Evolutionary conservation across 176 grass and related monocot genomes (phyloP).

Genomic region (Oryza rufipogon): DNA sequence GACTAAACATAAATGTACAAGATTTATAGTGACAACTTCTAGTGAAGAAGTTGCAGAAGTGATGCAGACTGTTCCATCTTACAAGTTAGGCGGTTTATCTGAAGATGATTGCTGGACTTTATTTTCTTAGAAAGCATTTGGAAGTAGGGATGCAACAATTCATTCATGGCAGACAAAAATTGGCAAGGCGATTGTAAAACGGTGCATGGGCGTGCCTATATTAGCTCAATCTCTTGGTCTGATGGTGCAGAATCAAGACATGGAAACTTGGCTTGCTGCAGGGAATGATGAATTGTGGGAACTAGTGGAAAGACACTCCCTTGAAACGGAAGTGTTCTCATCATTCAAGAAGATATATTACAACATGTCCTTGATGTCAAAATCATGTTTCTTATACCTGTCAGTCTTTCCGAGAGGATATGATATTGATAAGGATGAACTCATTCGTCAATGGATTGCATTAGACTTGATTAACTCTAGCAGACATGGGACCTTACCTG

Average conservation of each 20-base stretch:
- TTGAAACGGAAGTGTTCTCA: conserved; percentile 8
- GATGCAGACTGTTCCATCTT: conserved; percentile 22
- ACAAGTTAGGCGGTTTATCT: conserved; percentile 30
- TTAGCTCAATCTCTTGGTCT: conserved; percentile 19
- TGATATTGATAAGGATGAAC: not conserved
- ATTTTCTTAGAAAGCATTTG: conserved; percentile 43
- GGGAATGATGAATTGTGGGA: conserved; percentile 8
- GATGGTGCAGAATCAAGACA: conserved; percentile 19
- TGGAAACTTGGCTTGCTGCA: conserved; percentile 10
- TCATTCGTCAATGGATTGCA: conserved; percentile 35
- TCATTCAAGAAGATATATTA: conserved; percentile 14
- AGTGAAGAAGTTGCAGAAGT: conserved; percentile 42
- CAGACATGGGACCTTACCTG: not conserved
- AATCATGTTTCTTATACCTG: conserved; percentile 36
- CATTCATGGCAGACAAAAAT: not conserved
- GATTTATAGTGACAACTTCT: conserved; percentile 47
- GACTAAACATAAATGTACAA: not conserved
- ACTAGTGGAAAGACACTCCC: conserved; percentile 11
- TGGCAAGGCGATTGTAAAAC: conserved; percentile 32
- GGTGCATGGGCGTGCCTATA: conserved; percentile 17
- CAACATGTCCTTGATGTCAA: conserved; percentile 1
- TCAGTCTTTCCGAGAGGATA: conserved; percentile 27
- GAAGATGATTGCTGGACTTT: conserved; percentile 36
- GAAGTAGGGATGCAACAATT: not conserved
- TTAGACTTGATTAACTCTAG: not conserved